Conservation (phyloP, 306 rosid genomes). For the Adenanthera pavonina region DNA sequence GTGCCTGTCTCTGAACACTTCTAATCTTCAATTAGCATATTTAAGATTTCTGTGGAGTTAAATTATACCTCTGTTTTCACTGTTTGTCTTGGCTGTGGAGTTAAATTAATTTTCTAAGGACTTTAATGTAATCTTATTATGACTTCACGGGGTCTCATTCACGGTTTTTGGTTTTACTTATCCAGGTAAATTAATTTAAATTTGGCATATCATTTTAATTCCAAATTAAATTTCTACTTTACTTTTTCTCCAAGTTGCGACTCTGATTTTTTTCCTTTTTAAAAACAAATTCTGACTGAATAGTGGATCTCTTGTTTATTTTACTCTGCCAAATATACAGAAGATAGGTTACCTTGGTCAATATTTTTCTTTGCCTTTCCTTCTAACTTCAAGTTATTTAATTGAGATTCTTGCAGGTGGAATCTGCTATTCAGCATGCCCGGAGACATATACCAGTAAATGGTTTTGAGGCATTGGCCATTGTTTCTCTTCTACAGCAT, state of each 20-base stretch:
- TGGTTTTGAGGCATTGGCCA: slow-evolving; percentile 73
- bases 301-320: background rate
- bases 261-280: background rate
- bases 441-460: slow-evolving; percentile 60
- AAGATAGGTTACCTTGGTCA: background rate
- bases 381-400: slow-evolving; percentile 35
- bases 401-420: slow-evolving; percentile 65
- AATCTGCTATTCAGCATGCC: slow-evolving; percentile 73
- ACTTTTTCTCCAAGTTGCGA: background rate
- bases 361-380: slow-evolving; percentile 22
- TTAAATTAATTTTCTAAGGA: background rate
- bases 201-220: background rate
- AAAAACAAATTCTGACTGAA: background rate
- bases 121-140: background rate
- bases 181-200: background rate
- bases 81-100: background rate
- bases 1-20: background rate
- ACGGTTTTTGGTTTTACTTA: background rate
- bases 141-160: background rate
- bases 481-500: slow-evolving; percentile 64
- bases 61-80: background rate
- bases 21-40: background rate
- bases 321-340: background rate
- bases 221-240: background rate
- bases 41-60: background rate